Base-by-base conservation (phyloP, 371 early-diverging fungal species). In the Syncephalastrum racemosum region DNA sequence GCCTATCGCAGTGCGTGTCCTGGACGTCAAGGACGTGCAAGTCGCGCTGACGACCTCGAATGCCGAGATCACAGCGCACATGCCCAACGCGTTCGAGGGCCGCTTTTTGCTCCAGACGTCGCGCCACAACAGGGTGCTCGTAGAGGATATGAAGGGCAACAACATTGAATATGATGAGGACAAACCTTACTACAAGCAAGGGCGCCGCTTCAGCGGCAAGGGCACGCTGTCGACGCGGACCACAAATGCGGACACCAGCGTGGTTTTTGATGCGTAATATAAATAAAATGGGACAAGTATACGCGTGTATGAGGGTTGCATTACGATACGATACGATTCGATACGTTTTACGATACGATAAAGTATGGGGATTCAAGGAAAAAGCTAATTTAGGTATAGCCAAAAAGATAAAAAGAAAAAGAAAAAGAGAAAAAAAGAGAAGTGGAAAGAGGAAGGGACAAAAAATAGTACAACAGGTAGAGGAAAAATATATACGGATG, bases 81-180 rank as follows among this genome's bases (percentile, higher is more conserved):
- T 68, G 61, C 64, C 61, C 63, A 54, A 31, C 20, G 60, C 52
- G 44, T 64, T 50, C n/a, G 53, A 59, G 23, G 65, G 65, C 1
- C 24, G 22, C n/a, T 24, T 64, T n/a, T 16, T 49, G 8, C 15
- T 60, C 43, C 31, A 39, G 10, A 64, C 65, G 18, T 47, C 60
- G 8, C 36, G 41, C 13, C 10, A 12, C 14, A 56, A 53, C 46
- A 41, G 12, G 14, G 60, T 46, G 20, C 27, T 46, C 12, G 18
- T 64, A 13, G 13, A 47, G 13, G 62, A 57, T 53, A 4, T 31
- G 16, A 10, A 18, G 40, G 54, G 27, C 19, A 14, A 57, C 2
- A 20, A 22, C 8, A 54, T 59, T 43, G 43, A 46, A 10, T 59
- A 47, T 5, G 48, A 60, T 14, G 41, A 23, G 13, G 40, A 64